Evolutionary conservation across 169 alveolate genomes (phyloP), one percentile per base, ranked within the genome.

Genomic region (Ichthyophthirius multifiliis): DNA sequence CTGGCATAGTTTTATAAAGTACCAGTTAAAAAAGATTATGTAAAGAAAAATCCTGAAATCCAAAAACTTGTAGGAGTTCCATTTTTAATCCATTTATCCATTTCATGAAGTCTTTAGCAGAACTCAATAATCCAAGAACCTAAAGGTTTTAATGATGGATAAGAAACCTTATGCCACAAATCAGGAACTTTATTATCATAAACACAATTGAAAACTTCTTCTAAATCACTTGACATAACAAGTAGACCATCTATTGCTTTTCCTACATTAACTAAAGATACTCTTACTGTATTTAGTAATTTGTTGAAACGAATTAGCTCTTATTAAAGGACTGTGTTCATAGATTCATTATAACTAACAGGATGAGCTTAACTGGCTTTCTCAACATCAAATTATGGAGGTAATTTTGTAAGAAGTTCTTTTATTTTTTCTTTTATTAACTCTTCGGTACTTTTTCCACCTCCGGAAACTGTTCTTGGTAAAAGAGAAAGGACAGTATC

Each of bases 81-180:
- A 46, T 93, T 83, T 41, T 89, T 89, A 27, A 93, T 85, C 97
- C 97, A 93, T 10, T 89, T 77, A 74, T 90, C 80, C 89, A 93
- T 89, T 80, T 91, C 91, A 46, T 89, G 85, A 32, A 93, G 87
- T 83, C 95, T 93, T 44, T 85, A 85, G 18, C 91, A 30, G 67
- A 93, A 87, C 80, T 93, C 97, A 74, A 86, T 90, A 4, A 93
- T 77, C 93, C 94, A 93, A 10, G 97, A 93, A 65, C 94, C 94
- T 20, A 93, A 85, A 12, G 97, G 97, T 84, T 91, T 93, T 75
- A 93, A 84, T 2, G 97, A 93, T n/a, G 97, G 97, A 82, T 93
- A 93, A n/a, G 97, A 85, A 5, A 89, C 92, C 27, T 48, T 79
- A 23, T 23, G 32, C 97, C 97, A 93, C 5, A 76, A 32, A 37